These are phyloP conservation scores for Phytophthora melonis DNA, from an alignment of 352 stramenopile genomes.

Conservation along the genomic window DNA sequence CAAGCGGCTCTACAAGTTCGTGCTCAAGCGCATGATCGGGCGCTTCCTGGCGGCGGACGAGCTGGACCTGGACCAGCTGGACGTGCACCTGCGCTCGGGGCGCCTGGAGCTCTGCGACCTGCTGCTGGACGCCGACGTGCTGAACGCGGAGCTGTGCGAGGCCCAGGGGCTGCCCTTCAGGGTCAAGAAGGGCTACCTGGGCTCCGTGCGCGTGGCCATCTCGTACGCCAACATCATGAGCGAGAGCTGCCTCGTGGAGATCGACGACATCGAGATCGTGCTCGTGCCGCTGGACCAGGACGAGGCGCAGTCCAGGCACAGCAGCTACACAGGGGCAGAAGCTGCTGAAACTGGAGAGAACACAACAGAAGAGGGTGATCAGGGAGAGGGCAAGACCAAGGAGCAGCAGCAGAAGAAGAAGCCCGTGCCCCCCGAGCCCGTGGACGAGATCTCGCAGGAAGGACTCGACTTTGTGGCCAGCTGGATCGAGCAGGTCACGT, in stretches of 20 bases:
- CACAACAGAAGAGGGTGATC: background rate
- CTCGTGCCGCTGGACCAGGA: slow-evolving; percentile 63
- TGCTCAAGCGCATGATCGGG: slow-evolving; percentile 90
- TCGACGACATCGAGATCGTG: slow-evolving; percentile 91
- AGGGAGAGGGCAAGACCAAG: slow-evolving; percentile 4
- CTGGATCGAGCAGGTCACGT: slow-evolving; percentile 92
- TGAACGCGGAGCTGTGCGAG: slow-evolving; percentile 84
- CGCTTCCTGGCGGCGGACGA: slow-evolving; percentile 86
- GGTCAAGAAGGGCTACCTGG: slow-evolving; percentile 88
- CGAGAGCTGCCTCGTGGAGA: slow-evolving; percentile 88
- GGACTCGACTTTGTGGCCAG: slow-evolving; percentile 90
- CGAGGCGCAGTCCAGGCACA: slow-evolving; percentile 22
- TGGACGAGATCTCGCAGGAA: slow-evolving; percentile 89
- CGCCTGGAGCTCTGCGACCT: slow-evolving; percentile 86
- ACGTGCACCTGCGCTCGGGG: slow-evolving; percentile 84
- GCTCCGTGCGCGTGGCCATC: slow-evolving; percentile 84
- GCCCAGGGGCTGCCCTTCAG: slow-evolving; percentile 78
- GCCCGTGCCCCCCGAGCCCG: slow-evolving; percentile 40
- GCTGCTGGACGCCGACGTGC: slow-evolving; percentile 76
- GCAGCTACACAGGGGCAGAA: background rate
- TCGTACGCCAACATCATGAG: slow-evolving; percentile 91
- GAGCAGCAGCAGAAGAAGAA: slow-evolving; percentile 28
- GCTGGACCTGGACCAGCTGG: slow-evolving; percentile 87
- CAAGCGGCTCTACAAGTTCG: slow-evolving; percentile 93
- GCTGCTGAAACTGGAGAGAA: background rate